These are phyloP conservation scores for Mucuna pruriens DNA, from an alignment of 306 rosid genomes.

Conservation along the genomic window DNA sequence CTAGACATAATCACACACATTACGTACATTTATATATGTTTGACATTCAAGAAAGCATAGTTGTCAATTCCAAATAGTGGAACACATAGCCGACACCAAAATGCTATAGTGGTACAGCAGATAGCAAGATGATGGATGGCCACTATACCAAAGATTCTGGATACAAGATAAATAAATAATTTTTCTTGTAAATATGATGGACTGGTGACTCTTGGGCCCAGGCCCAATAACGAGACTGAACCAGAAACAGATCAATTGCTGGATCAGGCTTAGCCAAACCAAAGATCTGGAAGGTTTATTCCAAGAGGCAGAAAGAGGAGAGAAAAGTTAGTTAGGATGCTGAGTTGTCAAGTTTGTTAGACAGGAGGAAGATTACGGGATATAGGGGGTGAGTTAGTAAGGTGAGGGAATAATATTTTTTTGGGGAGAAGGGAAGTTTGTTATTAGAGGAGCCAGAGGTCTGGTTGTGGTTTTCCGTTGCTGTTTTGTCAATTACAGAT, in stretches of 20 bases:
- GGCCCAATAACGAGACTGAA: too few species aligned
- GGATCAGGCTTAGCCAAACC: too few species aligned
- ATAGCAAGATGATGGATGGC: not conserved
- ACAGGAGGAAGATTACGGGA: too few species aligned
- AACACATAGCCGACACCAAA: not conserved
- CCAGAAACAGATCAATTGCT: too few species aligned
- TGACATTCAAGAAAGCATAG: conserved; percentile 11
- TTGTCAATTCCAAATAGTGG: not conserved
- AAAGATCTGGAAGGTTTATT: too few species aligned
- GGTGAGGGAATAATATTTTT: too few species aligned
- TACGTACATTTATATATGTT: not conserved
- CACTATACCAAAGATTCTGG: not conserved
- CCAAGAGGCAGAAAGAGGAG: too few species aligned
- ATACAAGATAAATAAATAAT: not conserved
- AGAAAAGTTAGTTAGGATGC: too few species aligned
- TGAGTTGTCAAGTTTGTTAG: too few species aligned
- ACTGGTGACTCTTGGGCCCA: too few species aligned
- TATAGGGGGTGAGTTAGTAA: too few species aligned
- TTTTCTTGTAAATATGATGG: not conserved
- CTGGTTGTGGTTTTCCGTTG: not conserved
- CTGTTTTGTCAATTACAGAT: not conserved
- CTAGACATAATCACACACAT: not conserved
- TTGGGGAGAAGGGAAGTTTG: not conserved
- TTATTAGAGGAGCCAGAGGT: not conserved
- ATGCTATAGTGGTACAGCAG: not conserved